Percentiles rank a stretch among this genome's conserved stretches.
Conservation (phyloP, 371 early-diverging fungal species). For the Basidiobolus meristosporus region DNA sequence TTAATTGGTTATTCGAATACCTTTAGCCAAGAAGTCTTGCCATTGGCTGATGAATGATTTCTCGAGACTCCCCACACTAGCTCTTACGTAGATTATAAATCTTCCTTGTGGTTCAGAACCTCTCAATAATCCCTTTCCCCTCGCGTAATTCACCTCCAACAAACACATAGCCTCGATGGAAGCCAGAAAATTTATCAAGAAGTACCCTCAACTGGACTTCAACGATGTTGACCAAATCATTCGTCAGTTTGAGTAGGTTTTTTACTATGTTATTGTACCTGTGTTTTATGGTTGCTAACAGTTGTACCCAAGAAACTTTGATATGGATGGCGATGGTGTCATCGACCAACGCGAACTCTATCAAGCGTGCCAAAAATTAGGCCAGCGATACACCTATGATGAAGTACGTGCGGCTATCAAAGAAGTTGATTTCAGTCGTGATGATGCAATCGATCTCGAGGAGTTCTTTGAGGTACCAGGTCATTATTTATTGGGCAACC, state of each 20-base stretch:
- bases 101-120: too few relatives aligned
- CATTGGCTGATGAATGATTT: too few relatives aligned
- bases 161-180: too few relatives aligned
- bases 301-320: constrained; percentile 27
- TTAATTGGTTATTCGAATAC: too few relatives aligned
- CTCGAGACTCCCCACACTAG: too few relatives aligned
- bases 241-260: constrained; percentile 34
- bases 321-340: constrained; percentile 51
- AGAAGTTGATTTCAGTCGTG: constrained; percentile 43
- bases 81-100: too few relatives aligned
- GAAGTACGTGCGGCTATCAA: constrained; percentile 53
- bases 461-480: constrained; percentile 65
- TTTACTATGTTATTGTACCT: background rate
- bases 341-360: constrained; percentile 53
- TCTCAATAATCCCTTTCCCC: too few relatives aligned
- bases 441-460: constrained; percentile 58
- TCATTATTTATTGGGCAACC: too few relatives aligned
- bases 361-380: constrained; percentile 43
- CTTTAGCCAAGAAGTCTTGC: too few relatives aligned
- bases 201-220: constrained; percentile 33
- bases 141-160: too few relatives aligned
- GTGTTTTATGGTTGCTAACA: background rate
- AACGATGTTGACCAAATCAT: constrained; percentile 35
- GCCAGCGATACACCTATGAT: constrained; percentile 51
- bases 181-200: constrained; percentile 20